Evolutionary conservation across 2,329 filamentous ascomycete species (phyloP), one percentile per base, ranked within the genome.

Genomic region (Diaporthe citrichinensis): DNA sequence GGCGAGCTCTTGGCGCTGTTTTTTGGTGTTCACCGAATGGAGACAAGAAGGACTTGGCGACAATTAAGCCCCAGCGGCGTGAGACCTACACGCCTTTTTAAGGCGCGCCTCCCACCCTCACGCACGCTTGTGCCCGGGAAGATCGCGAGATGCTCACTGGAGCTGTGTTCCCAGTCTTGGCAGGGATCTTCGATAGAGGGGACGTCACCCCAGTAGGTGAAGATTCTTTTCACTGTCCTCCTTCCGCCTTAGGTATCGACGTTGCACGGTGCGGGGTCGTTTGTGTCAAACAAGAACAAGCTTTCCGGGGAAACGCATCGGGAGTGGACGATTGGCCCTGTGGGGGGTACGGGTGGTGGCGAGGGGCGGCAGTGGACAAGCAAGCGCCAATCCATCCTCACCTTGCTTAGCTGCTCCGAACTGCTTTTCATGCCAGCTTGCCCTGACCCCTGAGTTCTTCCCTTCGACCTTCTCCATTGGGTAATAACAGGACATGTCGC

Each of bases 221-320:
- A 1, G 49, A 25, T 41, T 14, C 3, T 25, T 36, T 39, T 5
- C n/a, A 69, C 65, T 55, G 65, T 55, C 65, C 65, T 41, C 12
- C 49, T 53, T 46, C 14, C 34, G 15, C n/a, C 65, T 17, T 28
- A 3, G 5, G 2, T 1, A 25, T 14, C 15, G 15, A 14, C 1
- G 8, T 2, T 41, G 49, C 34, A 69, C 65, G 34, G 65, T 69
- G 65, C 65, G 65, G 65, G 65, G 34, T 23, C 14, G 9, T 41
- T 6, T 49, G 34, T 34, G 65, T 69, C 49, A 55, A 41, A 69
- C 34, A 17, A 20, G 28, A 49, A 69, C 65, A 69, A 69, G 65
- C 65, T 69, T 69, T 69, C 65, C 49, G 49, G 49, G 65, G 65
- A 53, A 41, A 39, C 65, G 49, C n/a, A 12, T 25, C 65, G 31